Evolutionary conservation across 257 asterid genomes (phyloP).

Genomic region (Nicotiana obtusifolia): DNA sequence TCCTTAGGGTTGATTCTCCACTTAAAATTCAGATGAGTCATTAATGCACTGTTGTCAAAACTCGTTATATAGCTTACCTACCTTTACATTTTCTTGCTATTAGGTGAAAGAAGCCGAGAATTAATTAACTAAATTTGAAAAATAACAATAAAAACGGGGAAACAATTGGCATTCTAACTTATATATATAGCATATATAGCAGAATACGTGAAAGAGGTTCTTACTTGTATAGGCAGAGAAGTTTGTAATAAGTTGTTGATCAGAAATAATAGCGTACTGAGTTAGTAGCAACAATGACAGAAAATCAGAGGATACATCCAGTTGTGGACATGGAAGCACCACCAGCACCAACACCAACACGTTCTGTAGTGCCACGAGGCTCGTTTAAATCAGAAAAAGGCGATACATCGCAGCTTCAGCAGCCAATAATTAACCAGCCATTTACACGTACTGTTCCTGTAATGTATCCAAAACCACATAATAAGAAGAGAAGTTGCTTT

Average conservation of each 20-base stretch:
- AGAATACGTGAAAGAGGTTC: neutral
- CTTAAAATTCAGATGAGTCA: neutral
- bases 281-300: constrained; percentile 27
- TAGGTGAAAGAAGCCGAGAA: constrained; percentile 7
- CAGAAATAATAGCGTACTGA: neutral
- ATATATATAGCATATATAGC: neutral
- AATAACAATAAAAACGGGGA: neutral
- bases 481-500: constrained; percentile 34
- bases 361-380: constrained; percentile 27
- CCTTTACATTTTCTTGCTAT: neutral
- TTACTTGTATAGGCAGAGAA: neutral
- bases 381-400: constrained; percentile 33
- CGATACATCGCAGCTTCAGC: constrained; percentile 18
- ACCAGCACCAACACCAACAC: constrained; percentile 36
- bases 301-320: constrained; percentile 62
- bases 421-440: constrained; percentile 18
- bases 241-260: constrained; percentile 1
- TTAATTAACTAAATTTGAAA: neutral
- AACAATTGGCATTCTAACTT: neutral
- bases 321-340: constrained; percentile 42
- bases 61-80: constrained; percentile 13
- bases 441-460: constrained; percentile 18
- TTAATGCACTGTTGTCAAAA: neutral
- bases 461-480: constrained; percentile 19
- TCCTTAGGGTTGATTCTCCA: neutral